A percentile compares a stretch with the other conserved stretches of the same genome.
phyloP scores from a whole-genome alignment of 148 eudicot species.

The Silene latifolia region DNA sequence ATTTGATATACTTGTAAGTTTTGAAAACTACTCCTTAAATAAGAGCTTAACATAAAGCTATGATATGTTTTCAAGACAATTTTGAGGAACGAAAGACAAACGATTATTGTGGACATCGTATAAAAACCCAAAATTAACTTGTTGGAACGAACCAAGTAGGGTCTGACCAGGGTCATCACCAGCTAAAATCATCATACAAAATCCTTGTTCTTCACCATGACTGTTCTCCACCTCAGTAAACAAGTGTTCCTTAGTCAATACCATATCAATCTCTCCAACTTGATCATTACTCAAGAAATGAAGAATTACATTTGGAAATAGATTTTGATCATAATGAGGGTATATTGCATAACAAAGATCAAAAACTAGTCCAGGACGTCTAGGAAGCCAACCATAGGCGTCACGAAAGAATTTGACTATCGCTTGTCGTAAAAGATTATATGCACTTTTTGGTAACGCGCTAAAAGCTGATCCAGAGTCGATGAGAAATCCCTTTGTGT shows the following conservation, averaged over 20 bases:
- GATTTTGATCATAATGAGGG: background rate
- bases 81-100: background rate
- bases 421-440: background rate
- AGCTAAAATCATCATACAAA: background rate
- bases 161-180: background rate
- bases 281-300: background rate
- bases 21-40: too few relatives aligned
- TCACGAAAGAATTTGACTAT: background rate
- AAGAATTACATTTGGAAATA: background rate
- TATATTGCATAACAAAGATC: constrained; percentile 10
- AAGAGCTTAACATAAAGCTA: too few relatives aligned
- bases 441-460: constrained; percentile 8
- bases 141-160: background rate
- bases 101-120: background rate
- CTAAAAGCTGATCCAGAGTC: constrained; percentile 16
- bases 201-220: background rate
- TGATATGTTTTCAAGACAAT: too few relatives aligned
- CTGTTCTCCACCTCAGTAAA: background rate
- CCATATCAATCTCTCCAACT: background rate
- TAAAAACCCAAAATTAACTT: background rate
- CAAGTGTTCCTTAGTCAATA: background rate
- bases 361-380: background rate
- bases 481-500: constrained; percentile 12
- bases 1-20: too few relatives aligned
- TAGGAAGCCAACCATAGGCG: background rate